Base-by-base conservation (phyloP, 2,329 filamentous ascomycete genomes). In the Penicillium aurantiogriseum region DNA sequence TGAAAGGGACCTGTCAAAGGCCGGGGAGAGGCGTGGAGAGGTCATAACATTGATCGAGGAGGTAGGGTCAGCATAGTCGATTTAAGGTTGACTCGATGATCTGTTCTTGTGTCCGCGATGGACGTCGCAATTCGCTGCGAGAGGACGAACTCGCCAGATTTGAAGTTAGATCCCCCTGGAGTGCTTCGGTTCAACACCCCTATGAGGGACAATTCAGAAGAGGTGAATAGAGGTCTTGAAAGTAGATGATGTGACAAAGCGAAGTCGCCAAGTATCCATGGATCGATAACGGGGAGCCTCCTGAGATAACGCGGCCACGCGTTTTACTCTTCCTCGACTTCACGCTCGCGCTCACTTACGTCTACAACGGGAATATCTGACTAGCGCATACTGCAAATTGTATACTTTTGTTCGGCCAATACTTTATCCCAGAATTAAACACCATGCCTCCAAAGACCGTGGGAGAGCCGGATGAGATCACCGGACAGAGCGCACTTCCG, bases 361-460 rank as follows among this genome's bases (percentile, higher is more conserved):
- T 51, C 44, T 38, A 40, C 35, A 31, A 23, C 52, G 33, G 15
- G 19, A 31, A 31, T 21, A 23, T 19, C 19, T 23, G 13, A 21
- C 17, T 13, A 3, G 13, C 13, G 6, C 15, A 51, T 19, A 17
- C 36, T 54, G 35, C n/a, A 36, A 51, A 11, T n/a, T 39, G 46
- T 25, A 35, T 38, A 35, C 0, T 5, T 38, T 13, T 39, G 15
- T 25, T 15, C 17, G 19, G 1, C 17, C 17, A 21, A 21, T 17
- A 42, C 11, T 31, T 27, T 48, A 39, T 13, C n/a, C 3, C 31
- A 21, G 3, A 29, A 29, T 23, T 17, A 17, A n/a, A 5, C 53
- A 75, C 19, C 49, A 97, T 97, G 92, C 90, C 92, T 27, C 92
- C 94, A 80, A 96, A 96, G 77, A 93, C 90, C 64, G 87, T 87